phyloP scores from a whole-genome alignment of 164 flowering plant species.

The Brasenia schreberi region DNA sequence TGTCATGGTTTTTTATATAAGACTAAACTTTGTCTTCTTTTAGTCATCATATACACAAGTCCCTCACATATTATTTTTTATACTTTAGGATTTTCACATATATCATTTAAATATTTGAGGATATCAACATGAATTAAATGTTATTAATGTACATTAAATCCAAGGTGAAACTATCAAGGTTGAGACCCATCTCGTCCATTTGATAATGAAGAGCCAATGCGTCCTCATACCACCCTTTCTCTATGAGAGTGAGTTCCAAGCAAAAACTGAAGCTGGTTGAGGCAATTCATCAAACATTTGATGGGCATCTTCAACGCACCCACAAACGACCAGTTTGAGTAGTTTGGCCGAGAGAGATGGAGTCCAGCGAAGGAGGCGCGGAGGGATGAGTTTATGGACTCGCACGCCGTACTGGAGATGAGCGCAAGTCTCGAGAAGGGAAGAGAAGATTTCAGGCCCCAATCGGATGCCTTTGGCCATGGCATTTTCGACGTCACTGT shows the following conservation, averaged over 20 bases:
- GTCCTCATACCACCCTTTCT: slow-evolving; percentile 13
- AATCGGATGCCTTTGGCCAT: background rate
- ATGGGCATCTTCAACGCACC: slow-evolving; percentile 2
- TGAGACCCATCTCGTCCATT: slow-evolving; percentile 24
- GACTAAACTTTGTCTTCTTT: too few relatives aligned
- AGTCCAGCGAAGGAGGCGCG: background rate
- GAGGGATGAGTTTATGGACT: slow-evolving; percentile 1
- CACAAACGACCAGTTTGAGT: slow-evolving; percentile 2
- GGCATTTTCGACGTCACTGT: background rate
- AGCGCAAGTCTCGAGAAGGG: slow-evolving; percentile 1
- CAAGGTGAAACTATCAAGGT: slow-evolving; percentile 40
- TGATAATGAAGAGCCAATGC: slow-evolving; percentile 32
- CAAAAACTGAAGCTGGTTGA: slow-evolving; percentile 6
- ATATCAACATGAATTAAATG: too few relatives aligned
- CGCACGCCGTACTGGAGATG: slow-evolving; percentile 4
- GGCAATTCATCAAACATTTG: slow-evolving; percentile 1
- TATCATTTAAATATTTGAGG: too few relatives aligned
- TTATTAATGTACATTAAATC: too few relatives aligned
- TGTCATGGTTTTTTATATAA: too few relatives aligned
- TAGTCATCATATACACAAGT: too few relatives aligned
- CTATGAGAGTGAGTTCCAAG: slow-evolving; percentile 40
- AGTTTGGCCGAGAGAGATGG: slow-evolving; percentile 1
- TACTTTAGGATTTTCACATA: too few relatives aligned
- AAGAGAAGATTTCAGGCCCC: background rate
- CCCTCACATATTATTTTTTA: too few relatives aligned